Conservation (phyloP, 495 filamentous ascomycete genomes). For the Hypomontagnella monticulosa region DNA sequence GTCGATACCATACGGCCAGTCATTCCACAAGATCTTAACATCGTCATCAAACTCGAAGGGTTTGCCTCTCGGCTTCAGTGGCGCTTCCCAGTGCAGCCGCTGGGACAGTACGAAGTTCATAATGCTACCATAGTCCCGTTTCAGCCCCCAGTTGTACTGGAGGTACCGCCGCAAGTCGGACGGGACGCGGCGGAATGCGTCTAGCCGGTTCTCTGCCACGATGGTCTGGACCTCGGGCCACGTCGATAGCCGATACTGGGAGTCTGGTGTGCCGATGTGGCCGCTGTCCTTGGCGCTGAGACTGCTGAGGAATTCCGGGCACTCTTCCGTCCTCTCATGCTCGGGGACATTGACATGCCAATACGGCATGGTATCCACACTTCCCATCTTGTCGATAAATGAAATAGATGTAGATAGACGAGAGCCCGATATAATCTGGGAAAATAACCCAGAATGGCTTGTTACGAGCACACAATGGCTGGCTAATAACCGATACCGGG, state of each 20-base stretch:
- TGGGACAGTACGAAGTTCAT: constrained; percentile 76
- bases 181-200: constrained; percentile 77
- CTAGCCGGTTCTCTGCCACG: constrained; percentile 71
- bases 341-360: constrained; percentile 83
- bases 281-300: constrained; percentile 63
- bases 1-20: constrained; percentile 91
- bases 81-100: constrained; percentile 69
- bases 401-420: neutral
- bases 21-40: constrained; percentile 80
- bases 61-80: constrained; percentile 47
- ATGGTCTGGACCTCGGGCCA: constrained; percentile 73
- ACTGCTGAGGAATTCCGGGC: constrained; percentile 73
- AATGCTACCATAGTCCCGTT: constrained; percentile 72
- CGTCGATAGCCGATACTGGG: constrained; percentile 61
- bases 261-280: constrained; percentile 73
- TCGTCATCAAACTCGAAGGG: constrained; percentile 67
- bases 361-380: constrained; percentile 63
- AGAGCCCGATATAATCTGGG: neutral
- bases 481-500: neutral
- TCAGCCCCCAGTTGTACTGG: constrained; percentile 68
- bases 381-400: constrained; percentile 41
- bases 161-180: constrained; percentile 78
- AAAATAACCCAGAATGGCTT: neutral
- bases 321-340: constrained; percentile 66
- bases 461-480: neutral